Evolutionary conservation across 1,284 basidiomycete genomes (phyloP).

Genomic region (Apiotrichum mycotoxinovorans): DNA sequence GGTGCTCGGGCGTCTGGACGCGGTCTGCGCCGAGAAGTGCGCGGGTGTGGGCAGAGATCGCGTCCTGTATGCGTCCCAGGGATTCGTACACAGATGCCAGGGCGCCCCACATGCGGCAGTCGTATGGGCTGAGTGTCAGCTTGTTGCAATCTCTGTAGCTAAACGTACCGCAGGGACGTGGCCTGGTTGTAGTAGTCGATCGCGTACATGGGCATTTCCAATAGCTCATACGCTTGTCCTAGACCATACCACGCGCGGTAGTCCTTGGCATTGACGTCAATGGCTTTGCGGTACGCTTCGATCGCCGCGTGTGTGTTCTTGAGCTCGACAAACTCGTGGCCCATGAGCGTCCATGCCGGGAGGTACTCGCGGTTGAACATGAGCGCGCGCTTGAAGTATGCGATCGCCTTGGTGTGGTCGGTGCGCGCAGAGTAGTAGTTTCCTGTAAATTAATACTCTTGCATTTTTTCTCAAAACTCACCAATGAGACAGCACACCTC

Average conservation of each 20-base stretch:
- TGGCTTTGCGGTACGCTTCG: constrained; percentile 91
- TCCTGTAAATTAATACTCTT: constrained; percentile 55
- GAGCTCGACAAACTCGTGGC: constrained; percentile 97
- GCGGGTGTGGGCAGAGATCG: constrained; percentile 81
- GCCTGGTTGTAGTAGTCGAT: constrained; percentile 96
- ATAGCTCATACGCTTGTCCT: constrained; percentile 93
- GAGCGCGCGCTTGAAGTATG: constrained; percentile 90
- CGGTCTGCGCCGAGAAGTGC: constrained; percentile 80
- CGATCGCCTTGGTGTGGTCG: constrained; percentile 93
- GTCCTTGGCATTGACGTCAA: constrained; percentile 94
- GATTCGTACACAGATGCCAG: constrained; percentile 92
- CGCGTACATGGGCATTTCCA: constrained; percentile 95
- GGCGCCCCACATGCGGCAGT: constrained; percentile 93
- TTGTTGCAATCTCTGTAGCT: too few species aligned
- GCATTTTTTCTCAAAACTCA: constrained; percentile 52
- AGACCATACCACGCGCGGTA: constrained; percentile 98
- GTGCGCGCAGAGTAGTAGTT: constrained; percentile 92
- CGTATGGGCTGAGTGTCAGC: constrained; percentile 70
- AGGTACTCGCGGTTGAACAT: constrained; percentile 91
- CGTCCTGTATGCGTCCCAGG: constrained; percentile 72
- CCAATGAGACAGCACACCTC: constrained; percentile 94
- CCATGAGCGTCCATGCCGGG: constrained; percentile 98
- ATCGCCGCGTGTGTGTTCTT: constrained; percentile 99
- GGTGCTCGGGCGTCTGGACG: constrained; percentile 68
- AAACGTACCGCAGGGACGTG: constrained; percentile 75